Evolutionary conservation across 257 asterid species (phyloP), one percentile per base, ranked within the genome.

Genomic region (Handroanthus guayacan): DNA sequence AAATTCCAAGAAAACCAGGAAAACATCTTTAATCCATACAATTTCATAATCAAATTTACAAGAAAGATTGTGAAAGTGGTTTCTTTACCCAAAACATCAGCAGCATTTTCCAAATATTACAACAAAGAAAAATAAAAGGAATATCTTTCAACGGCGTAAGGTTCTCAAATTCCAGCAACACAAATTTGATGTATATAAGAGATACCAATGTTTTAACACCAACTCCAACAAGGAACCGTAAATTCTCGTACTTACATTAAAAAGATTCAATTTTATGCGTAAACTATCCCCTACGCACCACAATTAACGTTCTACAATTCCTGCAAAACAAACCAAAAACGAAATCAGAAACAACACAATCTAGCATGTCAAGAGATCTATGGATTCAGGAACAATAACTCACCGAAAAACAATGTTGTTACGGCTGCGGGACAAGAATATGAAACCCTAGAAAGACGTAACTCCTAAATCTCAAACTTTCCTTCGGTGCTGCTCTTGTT

Each of bases 381-480:
- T 20, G 10, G 43, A 2, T 12, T 8, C 4, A 20, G 8, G 18
- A 39, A 31, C 8, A 20, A 73, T 14, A 48, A 69, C 82, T 72
- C 68, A 68, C 82, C 56, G 41, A 37, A 34, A 8, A 62, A 11
- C 1, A 3, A 44, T 52, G 5, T 58, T 45, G 72, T 14, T 3
- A 14, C 75, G 75, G 80, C 81, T 1, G 81, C 78, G 5, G 64
- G 16, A 2, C 61, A 36, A 10, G 72, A 65, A 57, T 9, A 66
- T 16, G 75, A 60, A 79, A 76, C 79, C 83, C 83, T 79, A 82
- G 74, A 52, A 61, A 18, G 2, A 6, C 6, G 17, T n/a, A 7
- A 57, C 1, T 17, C 65, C 16, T 17, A 34, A 65, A 51, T 58
- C 60, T 17, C 54, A 7, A 20, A 9, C 48, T 0, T 31, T 66